phyloP scores from a whole-genome alignment of 2,329 filamentous ascomycete genomes.

The Fusarium chlamydosporum region DNA sequence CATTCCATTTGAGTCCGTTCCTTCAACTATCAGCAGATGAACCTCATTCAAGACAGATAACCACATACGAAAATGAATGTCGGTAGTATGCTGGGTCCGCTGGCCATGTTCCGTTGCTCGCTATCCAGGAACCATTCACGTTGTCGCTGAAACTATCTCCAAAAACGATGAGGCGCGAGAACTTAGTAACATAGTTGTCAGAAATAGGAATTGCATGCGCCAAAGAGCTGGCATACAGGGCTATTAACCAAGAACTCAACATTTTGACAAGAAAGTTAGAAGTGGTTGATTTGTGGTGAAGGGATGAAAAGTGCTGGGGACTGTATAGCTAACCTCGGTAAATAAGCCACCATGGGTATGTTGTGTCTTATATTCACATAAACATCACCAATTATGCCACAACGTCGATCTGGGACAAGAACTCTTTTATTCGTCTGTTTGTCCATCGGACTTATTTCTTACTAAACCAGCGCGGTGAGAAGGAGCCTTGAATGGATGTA shows the following conservation, averaged over 20 bases:
- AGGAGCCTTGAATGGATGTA: too few species aligned
- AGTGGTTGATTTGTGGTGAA: constrained; percentile 1
- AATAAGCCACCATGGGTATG: constrained; percentile 10
- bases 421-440: neutral
- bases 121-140: constrained; percentile 39
- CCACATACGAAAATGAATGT: constrained; percentile 34
- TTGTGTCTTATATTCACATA: constrained; percentile 24
- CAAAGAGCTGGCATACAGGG: neutral
- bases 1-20: constrained; percentile 34
- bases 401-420: neutral
- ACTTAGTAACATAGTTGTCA: neutral
- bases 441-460: neutral
- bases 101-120: constrained; percentile 37
- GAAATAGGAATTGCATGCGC: constrained; percentile 2
- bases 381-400: constrained; percentile 11
- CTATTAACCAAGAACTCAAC: constrained; percentile 2
- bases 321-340: constrained; percentile 15
- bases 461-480: too few species aligned
- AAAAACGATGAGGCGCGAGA: constrained; percentile 30
- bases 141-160: constrained; percentile 43
- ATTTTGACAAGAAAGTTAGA: neutral
- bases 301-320: constrained; percentile 5
- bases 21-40: neutral
- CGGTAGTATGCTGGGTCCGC: constrained; percentile 35
- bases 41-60: accelerated